Percentiles rank a stretch among this genome's conserved stretches.
These are phyloP conservation scores for Wickerhamomyces sp. DNA, from an alignment of 1,139 yeast genomes.

Conservation along the genomic window DNA sequence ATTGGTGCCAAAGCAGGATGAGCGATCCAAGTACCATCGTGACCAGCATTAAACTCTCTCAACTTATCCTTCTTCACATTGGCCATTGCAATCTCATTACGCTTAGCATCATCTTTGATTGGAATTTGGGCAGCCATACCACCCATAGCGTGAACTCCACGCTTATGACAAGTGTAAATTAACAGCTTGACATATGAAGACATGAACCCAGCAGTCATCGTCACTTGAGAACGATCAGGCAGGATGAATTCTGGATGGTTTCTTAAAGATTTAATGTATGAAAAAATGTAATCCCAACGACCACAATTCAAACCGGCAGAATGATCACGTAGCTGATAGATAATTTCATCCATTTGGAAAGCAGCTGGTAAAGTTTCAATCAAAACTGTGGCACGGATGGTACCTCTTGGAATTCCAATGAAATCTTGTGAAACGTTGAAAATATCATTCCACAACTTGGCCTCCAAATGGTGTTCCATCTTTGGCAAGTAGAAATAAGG, in stretches of 20 bases:
- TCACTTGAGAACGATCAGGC: constrained; percentile 71
- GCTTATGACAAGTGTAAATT: constrained; percentile 66
- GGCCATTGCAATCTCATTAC: constrained; percentile 64
- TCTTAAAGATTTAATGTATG: constrained; percentile 64
- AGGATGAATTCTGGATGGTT: constrained; percentile 57
- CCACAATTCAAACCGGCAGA: constrained; percentile 78
- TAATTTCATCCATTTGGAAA: constrained; percentile 78
- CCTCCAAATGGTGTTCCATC: constrained; percentile 78
- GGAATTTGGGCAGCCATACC: constrained; percentile 88
- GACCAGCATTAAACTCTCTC: constrained; percentile 71
- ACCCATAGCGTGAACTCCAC: constrained; percentile 78
- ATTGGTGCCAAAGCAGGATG: constrained; percentile 75
- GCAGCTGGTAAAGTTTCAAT: constrained; percentile 76
- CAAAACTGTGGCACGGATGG: constrained; percentile 73
- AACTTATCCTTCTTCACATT: constrained; percentile 69
- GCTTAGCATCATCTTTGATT: constrained; percentile 59
- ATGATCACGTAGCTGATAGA: constrained; percentile 70
- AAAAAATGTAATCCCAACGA: constrained; percentile 79
- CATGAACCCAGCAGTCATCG: constrained; percentile 76
- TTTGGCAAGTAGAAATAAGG: constrained; percentile 78
- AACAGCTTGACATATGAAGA: constrained; percentile 60
- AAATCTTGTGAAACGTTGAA: constrained; percentile 67
- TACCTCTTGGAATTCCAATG: constrained; percentile 61
- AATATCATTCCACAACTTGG: constrained; percentile 74
- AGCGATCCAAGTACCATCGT: constrained; percentile 83